Evolutionary conservation across 1,284 basidiomycete species (phyloP), one percentile per base, ranked within the genome.

Genomic region (Leccinum angustisporum): DNA sequence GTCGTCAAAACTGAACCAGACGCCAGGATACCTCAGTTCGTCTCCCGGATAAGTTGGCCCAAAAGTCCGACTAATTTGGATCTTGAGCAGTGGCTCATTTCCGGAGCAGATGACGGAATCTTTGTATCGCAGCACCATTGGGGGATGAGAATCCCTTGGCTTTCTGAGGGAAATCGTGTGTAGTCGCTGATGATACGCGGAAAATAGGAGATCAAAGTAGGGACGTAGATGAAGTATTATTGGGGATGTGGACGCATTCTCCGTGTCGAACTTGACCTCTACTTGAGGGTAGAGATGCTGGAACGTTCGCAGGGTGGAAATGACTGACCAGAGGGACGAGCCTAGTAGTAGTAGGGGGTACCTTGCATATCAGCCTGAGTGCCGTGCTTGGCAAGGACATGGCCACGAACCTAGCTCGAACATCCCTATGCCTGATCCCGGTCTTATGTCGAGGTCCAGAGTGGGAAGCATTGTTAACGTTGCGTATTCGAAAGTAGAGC

Each of bases 1-100:
- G 62, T 88, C 89, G 50, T 86, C 88, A 69, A 91, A 89, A 65
- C 86, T 86, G 70, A 95, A 95, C 78, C 85, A 87, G 25, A 95
- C 81, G 0, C 93, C 94, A 0, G 94, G 94, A 74, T 92, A 94
- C 55, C 82, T 83, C 71, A 95, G 73, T 65, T 87, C 86, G 60
- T 91, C 88, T 43, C 90, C 89, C 13, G 87, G 83, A 74, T 92
- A 95, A 0, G 94, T 95, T 5, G 94, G 94, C 0, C 93, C 93
- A 72, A 95, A 92, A 5, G 86, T 84, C 52, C 86, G 82, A 61
- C 84, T 89, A 3, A 95, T 88, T 43, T 81, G 81, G 0, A 90
- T 83, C 54, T 89, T 82, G 33, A 85, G 81, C 13, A 94, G 76
- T 1, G 84, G 77, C 57, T 87, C 84, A 53, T 82, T 81, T 1